Evolutionary conservation across 768 basidiomycete species (phyloP), one percentile per base, ranked within the genome.

Genomic region (Infundibulicybe gibba): DNA sequence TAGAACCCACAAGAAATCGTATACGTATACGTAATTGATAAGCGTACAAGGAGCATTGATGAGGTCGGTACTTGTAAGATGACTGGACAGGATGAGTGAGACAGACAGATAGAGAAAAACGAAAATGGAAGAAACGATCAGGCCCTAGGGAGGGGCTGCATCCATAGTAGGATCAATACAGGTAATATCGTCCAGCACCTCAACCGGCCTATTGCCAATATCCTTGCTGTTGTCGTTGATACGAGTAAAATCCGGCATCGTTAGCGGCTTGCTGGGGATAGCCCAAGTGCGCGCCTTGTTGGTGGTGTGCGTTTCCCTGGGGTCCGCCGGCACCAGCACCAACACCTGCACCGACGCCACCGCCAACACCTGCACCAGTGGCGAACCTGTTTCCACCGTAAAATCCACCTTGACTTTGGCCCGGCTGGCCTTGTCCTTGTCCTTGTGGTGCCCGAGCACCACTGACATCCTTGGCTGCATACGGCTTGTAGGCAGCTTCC

Each of bases 401-500:
- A 54, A 75, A 77, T 6, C 71, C 74, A 54, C 64, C 68, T 54
- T 76, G 76, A 16, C 75, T 75, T 45, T 73, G 77, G 43, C 79
- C 76, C 43, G 71, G 78, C 33, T 80, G 81, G 3, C 61, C 67
- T 45, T 65, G 63, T 30, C 69, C 63, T 9, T 68, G 69, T 16
- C 70, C 71, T 30, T 74, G 69, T 5, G 74, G 72, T 15, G 72
- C 69, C 12, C 75, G 70, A 32, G 71, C 73, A 32, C 73, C 66
- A 2, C 75, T 72, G 33, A 79, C 78, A 47, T 86, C 87, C 69
- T 87, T 87, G 10, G 75, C 69, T 3, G 76, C 78, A 57, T 89
- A 90, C 10, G 85, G 82, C 59, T 90, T 90, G 67, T 87, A 90
- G 13, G 84, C 67, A 6, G 80, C 68, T 63, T 90, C 88, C 1